Conservation (phyloP, 768 basidiomycete species). For the Boletus reticuloceps region DNA sequence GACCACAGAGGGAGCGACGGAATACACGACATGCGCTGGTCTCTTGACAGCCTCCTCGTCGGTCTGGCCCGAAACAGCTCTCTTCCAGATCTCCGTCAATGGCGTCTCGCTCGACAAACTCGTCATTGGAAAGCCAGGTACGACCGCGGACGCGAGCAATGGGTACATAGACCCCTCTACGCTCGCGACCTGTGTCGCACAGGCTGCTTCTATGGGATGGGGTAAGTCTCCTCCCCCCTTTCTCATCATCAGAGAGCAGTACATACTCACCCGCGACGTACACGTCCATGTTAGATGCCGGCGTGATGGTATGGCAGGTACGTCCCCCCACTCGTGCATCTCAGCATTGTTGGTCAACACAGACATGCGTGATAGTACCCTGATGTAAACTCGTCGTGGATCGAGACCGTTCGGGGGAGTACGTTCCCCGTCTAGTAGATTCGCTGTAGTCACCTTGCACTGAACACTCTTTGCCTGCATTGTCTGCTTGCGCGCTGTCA, state of each 20-base stretch:
- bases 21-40: conserved; percentile 61
- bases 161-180: conserved; percentile 59
- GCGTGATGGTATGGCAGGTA: conserved; percentile 46
- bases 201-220: conserved; percentile 67
- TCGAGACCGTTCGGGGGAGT: conserved; percentile 35
- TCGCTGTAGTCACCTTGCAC: conserved; percentile 20
- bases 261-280: not conserved
- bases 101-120: conserved; percentile 49
- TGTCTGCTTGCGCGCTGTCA: too few species aligned
- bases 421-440: conserved; percentile 39
- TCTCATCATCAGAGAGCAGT: not conserved
- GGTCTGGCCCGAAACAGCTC: conserved; percentile 59
- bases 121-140: conserved; percentile 56
- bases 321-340: not conserved
- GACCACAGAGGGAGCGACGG: conserved; percentile 51
- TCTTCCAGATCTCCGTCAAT: conserved; percentile 50
- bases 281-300: conserved; percentile 25
- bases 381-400: conserved; percentile 38
- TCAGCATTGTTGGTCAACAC: not conserved
- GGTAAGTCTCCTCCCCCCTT: conserved; percentile 40
- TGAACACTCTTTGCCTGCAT: too few species aligned
- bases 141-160: conserved; percentile 39
- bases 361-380: conserved; percentile 30
- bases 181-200: conserved; percentile 55
- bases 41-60: conserved; percentile 58